Evolutionary conservation across 2,329 filamentous ascomycete genomes (phyloP).

Genomic region (Trichothecium sympodiale): DNA sequence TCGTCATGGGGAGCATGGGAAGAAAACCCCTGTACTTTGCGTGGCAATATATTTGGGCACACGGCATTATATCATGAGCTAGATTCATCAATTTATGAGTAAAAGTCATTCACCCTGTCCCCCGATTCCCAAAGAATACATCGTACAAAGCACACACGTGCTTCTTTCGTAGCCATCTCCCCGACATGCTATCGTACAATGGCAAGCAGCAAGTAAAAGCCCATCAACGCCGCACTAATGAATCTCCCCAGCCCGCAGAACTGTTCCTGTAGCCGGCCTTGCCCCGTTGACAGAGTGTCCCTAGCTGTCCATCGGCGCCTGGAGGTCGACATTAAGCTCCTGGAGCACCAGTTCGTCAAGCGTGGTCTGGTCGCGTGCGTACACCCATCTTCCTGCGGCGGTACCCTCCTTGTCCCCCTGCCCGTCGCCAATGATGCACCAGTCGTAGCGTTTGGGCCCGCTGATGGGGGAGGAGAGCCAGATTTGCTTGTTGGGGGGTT

Average conservation of each 20-base stretch:
- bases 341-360: constrained; percentile 61
- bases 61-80: too few relatives aligned
- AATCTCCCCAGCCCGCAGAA: background rate
- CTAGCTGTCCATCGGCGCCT: constrained; percentile 15
- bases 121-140: too few relatives aligned
- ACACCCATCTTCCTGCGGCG: constrained; percentile 70
- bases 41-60: too few relatives aligned
- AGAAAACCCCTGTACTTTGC: too few relatives aligned
- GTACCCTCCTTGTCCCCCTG: constrained; percentile 69
- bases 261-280: background rate
- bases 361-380: constrained; percentile 69
- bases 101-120: too few relatives aligned
- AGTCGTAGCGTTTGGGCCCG: constrained; percentile 91
- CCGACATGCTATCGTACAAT: too few relatives aligned
- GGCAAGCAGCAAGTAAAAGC: too few relatives aligned
- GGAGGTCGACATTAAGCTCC: constrained; percentile 62
- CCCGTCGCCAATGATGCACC: constrained; percentile 61
- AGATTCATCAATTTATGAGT: too few relatives aligned
- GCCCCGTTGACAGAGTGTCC: background rate
- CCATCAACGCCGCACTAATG: too few relatives aligned
- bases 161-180: too few relatives aligned
- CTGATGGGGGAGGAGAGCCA: constrained; percentile 90
- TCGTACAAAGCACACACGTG: too few relatives aligned
- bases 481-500: constrained; percentile 94
- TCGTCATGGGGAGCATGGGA: too few relatives aligned